Evolutionary conservation across 495 filamentous ascomycete genomes (phyloP), one percentile per base, ranked within the genome.

Genomic region (Xylaria grammica): DNA sequence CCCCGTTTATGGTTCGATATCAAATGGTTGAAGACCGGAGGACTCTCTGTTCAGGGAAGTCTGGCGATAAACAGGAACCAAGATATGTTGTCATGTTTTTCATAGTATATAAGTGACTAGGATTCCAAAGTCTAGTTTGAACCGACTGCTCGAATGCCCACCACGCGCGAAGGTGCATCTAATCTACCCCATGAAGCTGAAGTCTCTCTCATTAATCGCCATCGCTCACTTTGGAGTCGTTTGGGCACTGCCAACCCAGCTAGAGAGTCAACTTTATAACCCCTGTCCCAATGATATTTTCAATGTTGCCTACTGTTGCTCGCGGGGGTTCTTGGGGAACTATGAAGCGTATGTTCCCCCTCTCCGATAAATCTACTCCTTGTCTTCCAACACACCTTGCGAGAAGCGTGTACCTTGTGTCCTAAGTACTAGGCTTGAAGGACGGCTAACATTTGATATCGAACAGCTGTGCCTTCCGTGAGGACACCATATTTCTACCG

Each of bases 211-310:
- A 6, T 29, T 26, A 4, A 27, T 58, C 5, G 45, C 38, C 24
- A 32, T 45, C 40, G 54, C 54, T 20, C 24, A 3, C 17, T 38
- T 58, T 8, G 54, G 54, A 4, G 54, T 45, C 20, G 38, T 15
- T 27, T 58, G 38, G 54, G 54, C 54, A 58, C 45, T 58, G 3
- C 54, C 54, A n/a, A 13, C 54, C 4, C 24, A 58, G 54, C 0
- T 27, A 30, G 24, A 11, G 9, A 15, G 19, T 26, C 46, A 27
- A 49, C 36, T 44, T 17, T 55, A 58, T 38, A 42, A 32, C n/a
- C 53, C 45, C 36, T 54, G 40, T n/a, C 13, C 36, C 13, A 11
- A 17, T 44, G 22, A 27, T 13, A 15, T 58, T 13, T 58, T 29
- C 15, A 30, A 44, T 20, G 20, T 38, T 30, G 22, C 38, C 15